phyloP scores from a whole-genome alignment of 129 eudicot genomes.

The Flaveria bidentis region DNA sequence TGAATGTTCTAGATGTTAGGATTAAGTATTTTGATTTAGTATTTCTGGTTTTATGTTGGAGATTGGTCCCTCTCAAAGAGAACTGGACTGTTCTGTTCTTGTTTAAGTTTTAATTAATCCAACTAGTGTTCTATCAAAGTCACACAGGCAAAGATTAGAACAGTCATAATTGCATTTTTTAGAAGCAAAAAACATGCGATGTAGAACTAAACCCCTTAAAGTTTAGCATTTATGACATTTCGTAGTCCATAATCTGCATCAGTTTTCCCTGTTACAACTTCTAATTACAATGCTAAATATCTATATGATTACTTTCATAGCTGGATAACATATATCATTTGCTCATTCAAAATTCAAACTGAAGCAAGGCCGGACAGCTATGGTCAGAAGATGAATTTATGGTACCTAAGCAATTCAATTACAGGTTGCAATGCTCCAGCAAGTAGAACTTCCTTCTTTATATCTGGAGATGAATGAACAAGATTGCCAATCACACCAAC shows the following conservation, averaged over 20 bases:
- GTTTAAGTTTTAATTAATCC: no score
- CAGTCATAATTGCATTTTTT: slow-evolving; percentile 8
- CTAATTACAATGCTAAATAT: not conserved
- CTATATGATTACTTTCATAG: not conserved
- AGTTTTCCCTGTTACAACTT: not conserved
- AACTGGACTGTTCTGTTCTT: no score
- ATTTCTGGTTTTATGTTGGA: no score
- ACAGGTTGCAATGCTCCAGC: slow-evolving; percentile 99
- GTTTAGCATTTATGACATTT: not conserved
- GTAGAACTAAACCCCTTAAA: not conserved
- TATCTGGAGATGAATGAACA: slow-evolving; percentile 91
- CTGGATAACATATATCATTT: not conserved
- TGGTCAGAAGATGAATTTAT: not conserved
- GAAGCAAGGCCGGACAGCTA: not conserved
- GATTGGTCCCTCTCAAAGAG: no score
- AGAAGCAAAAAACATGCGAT: not conserved
- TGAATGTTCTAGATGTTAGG: no score
- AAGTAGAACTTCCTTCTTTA: slow-evolving; percentile 87
- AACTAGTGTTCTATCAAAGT: no score
- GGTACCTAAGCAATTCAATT: slow-evolving; percentile 81
- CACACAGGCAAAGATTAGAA: not conserved
- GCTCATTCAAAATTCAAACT: not conserved
- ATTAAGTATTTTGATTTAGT: no score
- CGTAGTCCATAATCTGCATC: not conserved
- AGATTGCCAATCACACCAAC: slow-evolving; percentile 98